These are phyloP conservation scores for Turnera subulata DNA, from an alignment of 345 rosid genomes.

Conservation along the genomic window DNA sequence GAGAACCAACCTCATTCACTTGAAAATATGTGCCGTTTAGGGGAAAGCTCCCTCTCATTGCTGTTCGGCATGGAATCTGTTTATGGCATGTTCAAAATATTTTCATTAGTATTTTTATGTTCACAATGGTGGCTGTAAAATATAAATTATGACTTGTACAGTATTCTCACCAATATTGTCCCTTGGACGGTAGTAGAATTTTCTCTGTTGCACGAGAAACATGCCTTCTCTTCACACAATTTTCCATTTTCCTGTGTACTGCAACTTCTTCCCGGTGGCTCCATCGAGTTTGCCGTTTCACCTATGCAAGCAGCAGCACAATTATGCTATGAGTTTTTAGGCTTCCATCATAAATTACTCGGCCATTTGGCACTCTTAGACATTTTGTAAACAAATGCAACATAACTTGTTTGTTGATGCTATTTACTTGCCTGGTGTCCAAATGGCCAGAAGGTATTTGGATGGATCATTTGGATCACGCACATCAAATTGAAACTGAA, in stretches of 20 bases:
- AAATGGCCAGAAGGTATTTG: constrained; percentile 81
- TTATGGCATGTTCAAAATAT: not conserved
- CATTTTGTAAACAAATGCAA: not conserved
- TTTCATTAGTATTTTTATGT: not conserved
- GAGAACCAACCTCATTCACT: no score
- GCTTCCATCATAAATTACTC: not conserved
- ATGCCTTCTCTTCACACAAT: constrained; percentile 54
- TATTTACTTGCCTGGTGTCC: constrained; percentile 79
- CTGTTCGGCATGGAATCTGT: constrained; percentile 94
- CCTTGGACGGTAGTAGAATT: constrained; percentile 73
- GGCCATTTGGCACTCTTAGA: not conserved
- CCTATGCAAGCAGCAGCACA: constrained; percentile 32
- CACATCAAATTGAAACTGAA: constrained; percentile 55
- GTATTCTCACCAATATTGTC: constrained; percentile 78
- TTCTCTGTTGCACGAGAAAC: constrained; percentile 70
- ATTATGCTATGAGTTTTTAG: not conserved
- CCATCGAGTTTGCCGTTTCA: constrained; percentile 72
- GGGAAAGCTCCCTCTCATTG: constrained; percentile 94
- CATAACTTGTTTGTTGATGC: not conserved
- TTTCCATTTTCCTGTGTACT: constrained; percentile 35
- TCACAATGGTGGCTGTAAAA: no score
- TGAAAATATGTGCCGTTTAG: no score
- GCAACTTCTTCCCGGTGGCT: constrained; percentile 61
- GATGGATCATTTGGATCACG: constrained; percentile 79
- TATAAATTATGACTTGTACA: not conserved